Percentiles rank a stretch among this genome's conserved stretches.
phyloP scores from a whole-genome alignment of 208 protist genomes.

The Wallacemonas sp. region DNA sequence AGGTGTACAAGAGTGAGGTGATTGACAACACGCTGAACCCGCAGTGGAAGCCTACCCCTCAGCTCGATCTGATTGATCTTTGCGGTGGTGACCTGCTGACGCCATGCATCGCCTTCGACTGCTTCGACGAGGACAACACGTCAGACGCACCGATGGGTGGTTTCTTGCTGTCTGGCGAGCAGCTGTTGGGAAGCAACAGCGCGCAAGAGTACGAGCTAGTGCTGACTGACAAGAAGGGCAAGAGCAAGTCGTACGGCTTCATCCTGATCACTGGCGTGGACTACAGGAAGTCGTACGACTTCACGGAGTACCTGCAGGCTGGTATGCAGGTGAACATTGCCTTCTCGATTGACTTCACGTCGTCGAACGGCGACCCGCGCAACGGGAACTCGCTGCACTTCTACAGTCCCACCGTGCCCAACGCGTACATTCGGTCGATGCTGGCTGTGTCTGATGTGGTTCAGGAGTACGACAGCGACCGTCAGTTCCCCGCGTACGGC shows the following conservation, averaged over 20 bases:
- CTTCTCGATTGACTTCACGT: slow-evolving; percentile 81
- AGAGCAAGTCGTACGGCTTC: slow-evolving; percentile 33
- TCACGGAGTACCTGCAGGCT: slow-evolving; percentile 60
- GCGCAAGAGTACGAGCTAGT: slow-evolving; percentile 17
- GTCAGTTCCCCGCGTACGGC: too few species aligned
- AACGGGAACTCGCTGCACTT: slow-evolving; percentile 67
- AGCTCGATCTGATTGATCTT: slow-evolving; percentile 29
- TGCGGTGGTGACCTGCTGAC: slow-evolving; percentile 27
- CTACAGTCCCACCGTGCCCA: slow-evolving; percentile 28
- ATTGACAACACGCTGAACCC: slow-evolving; percentile 35
- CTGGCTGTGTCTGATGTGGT: too few species aligned
- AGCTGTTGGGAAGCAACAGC: slow-evolving; percentile 10
- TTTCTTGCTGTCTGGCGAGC: slow-evolving; percentile 24
- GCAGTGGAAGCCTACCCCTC: slow-evolving; percentile 32
- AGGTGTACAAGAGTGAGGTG: slow-evolving; percentile 34
- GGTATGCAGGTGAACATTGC: slow-evolving; percentile 64
- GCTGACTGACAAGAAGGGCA: slow-evolving; percentile 23
- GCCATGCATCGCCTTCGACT: slow-evolving; percentile 25
- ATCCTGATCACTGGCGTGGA: slow-evolving; percentile 22
- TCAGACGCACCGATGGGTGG: slow-evolving; percentile 24
- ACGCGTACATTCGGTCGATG: too few species aligned
- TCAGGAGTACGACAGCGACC: too few species aligned
- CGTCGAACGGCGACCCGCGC: slow-evolving; percentile 49
- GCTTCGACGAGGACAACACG: slow-evolving; percentile 24
- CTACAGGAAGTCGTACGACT: slow-evolving; percentile 24